Evolutionary conservation across 768 basidiomycete genomes (phyloP).

Genomic region (Lyophyllum atratum): DNA sequence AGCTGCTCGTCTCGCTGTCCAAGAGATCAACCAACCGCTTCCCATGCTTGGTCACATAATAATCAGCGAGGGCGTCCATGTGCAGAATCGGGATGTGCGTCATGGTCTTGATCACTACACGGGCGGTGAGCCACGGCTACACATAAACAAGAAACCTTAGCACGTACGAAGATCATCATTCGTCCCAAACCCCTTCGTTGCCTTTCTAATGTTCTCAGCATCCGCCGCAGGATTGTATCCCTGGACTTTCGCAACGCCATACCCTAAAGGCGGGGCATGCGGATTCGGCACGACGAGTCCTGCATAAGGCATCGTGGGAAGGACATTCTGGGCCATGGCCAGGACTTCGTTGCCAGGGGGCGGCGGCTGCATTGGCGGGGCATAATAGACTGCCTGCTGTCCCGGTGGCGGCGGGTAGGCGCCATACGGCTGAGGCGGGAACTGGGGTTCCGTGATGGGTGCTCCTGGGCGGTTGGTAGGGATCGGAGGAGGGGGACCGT

Average conservation of each 20-base stretch:
- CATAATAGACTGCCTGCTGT: constrained; percentile 9
- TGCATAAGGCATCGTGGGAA: constrained; percentile 20
- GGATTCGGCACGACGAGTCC: constrained; percentile 33
- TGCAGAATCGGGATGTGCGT: constrained; percentile 27
- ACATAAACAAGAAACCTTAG: not conserved
- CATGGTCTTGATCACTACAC: constrained; percentile 33
- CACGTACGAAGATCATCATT: constrained; percentile 27
- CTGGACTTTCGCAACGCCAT: constrained; percentile 27
- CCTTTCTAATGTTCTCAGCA: constrained; percentile 31
- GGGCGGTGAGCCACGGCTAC: not conserved
- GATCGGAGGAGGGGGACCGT: constrained; percentile 13
- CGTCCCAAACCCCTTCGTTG: constrained; percentile 26
- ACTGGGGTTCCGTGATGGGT: not conserved
- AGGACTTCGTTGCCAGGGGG: too few species aligned
- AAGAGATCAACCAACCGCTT: constrained; percentile 29
- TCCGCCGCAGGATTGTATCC: constrained; percentile 35
- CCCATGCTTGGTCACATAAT: constrained; percentile 30
- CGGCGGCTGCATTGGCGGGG: not conserved
- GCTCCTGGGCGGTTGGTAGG: constrained; percentile 14
- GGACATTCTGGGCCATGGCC: not conserved
- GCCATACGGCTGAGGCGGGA: not conserved
- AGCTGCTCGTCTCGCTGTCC: constrained; percentile 27
- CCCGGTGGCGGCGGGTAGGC: constrained; percentile 18
- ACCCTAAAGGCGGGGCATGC: constrained; percentile 20
- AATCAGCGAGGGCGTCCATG: constrained; percentile 37